Evolutionary conservation across 495 filamentous ascomycete genomes (phyloP), one percentile per base, ranked within the genome.

Genomic region (Penicillium arizonense): DNA sequence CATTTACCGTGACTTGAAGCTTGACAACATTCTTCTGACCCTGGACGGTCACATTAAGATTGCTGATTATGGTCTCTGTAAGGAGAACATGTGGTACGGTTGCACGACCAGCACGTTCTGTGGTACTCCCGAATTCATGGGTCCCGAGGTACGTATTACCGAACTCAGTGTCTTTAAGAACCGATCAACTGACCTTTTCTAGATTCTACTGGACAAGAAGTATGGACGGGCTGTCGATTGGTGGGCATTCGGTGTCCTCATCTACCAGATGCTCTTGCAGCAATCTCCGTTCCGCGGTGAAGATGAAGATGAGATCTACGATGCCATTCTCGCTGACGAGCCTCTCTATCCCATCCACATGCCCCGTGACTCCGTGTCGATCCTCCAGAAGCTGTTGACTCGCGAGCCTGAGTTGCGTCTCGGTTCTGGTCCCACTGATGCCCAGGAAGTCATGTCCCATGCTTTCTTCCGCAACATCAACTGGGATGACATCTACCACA

Each of bases 221-320:
- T 99, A 97, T 67, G 94, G 93, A 35, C 86, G 94, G 44, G 92
- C 94, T n/a, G 94, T 99, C 51, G 94, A 99, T 70, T 99, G 94
- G 94, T 99, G 94, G 94, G 94, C 94, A n/a, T 99, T 99, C 70
- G 94, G 94, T 62, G 94, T 99, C 32, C 77, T 99, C 53, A 99
- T 99, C 56, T 99, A 99, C 71, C 94, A 99, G 76, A 99, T 99
- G 94, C 86, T 99, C 38, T 84, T 99, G 36, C 94, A 99, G 64
- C 94, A 99, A 66, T 97, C 92, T 21, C 94, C 94, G 3, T 99
- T 99, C 88, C 88, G 94, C 65, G 94, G 94, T 63, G 94, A 99
- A 67, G 94, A 99, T 65, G 94, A 99, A 66, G 94, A 99, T 72
- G 94, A 99, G 73, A 99, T 99, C 56, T 99, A 99, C 81, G 94